phyloP scores from a whole-genome alignment of 139 green algal species.

The Haematococcus lacustris region DNA sequence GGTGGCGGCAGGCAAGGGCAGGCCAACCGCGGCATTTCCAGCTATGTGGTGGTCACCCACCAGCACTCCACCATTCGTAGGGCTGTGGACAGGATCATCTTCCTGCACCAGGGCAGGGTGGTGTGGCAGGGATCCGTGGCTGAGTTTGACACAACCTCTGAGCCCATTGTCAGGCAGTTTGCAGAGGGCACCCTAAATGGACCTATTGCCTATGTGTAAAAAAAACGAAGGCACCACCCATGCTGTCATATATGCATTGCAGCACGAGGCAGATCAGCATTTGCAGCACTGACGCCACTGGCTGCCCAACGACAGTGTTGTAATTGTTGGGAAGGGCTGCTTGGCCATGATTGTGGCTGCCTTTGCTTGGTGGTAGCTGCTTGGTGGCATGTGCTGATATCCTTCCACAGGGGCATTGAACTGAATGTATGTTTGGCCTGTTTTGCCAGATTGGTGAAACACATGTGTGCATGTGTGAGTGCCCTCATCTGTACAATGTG shows the following conservation, averaged over 20 bases:
- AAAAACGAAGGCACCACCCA: background rate
- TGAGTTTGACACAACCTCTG: slow-evolving; percentile 90
- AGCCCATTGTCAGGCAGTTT: slow-evolving; percentile 95
- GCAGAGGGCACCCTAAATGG: slow-evolving; percentile 73
- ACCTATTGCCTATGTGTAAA: slow-evolving; percentile 80
- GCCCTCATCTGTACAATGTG: too few species aligned
- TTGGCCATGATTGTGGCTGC: background rate
- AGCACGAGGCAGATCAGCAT: background rate
- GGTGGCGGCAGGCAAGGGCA: slow-evolving; percentile 8
- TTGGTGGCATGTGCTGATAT: background rate
- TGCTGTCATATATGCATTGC: background rate
- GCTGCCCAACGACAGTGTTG: background rate
- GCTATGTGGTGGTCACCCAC: slow-evolving; percentile 98
- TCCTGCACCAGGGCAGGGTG: slow-evolving; percentile 90
- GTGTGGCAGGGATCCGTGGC: slow-evolving; percentile 86
- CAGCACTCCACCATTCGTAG: slow-evolving; percentile 92
- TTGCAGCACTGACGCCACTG: background rate
- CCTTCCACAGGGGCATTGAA: background rate
- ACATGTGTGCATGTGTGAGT: too few species aligned
- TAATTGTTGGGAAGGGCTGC: background rate
- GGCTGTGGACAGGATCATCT: slow-evolving; percentile 94
- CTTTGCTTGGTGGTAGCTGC: background rate
- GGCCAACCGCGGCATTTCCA: slow-evolving; percentile 57
- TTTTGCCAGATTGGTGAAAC: too few species aligned
- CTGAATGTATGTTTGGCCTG: too few species aligned